Base-by-base conservation (phyloP, 1,139 yeast species). In the Williopsis jadinii region DNA sequence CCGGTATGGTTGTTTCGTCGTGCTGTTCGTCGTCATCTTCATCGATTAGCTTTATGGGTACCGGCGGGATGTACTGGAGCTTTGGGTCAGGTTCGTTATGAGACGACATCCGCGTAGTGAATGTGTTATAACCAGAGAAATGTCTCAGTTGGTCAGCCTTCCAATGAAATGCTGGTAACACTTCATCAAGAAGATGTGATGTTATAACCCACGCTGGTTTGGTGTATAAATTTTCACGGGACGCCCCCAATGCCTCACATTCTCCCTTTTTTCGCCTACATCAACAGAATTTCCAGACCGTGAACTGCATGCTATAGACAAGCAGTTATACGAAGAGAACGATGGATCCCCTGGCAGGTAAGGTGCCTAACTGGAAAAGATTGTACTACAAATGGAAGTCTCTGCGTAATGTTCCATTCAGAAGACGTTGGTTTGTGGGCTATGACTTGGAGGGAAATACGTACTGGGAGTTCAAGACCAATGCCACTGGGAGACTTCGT, bases 381-480 rank as follows among this genome's bases (percentile, higher is more conserved):
- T 47, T 77, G 2, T 64, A 72, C 45, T 78, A 75, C 59, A 67
- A 66, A 53, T 84, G 81, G 76, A 74, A 73, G 52, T 70, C 88
- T 0, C 62, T 82, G 9, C 62, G 82, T 34, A 75, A 68, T 40
- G 70, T 84, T 6, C 95, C 95, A 0, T 78, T 83, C 60, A 71
- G 86, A n/a, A 58, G 58, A 15, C 62, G 60, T 48, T 68, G 67
- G 55, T 54, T 53, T 41, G 50, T 52, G 5, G 59, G 95, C 9
- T 84, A 84, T 56, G 95, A 85, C 55, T 67, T 85, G 14, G 79
- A 78, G 37, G 95, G 94, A 5, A 85, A 85, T 58, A 80, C 92
- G 3, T 85, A 80, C 61, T 85, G 95, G 95, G 95, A 85, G 58
- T 80, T 83, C 61, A 70, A 40, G 27, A 63, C 66, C 8, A 49